A percentile compares a stretch with the other conserved stretches of the same genome.
Conservation (phyloP, 2,329 filamentous ascomycete genomes). For the Pseudogymnoascus sp. region DNA sequence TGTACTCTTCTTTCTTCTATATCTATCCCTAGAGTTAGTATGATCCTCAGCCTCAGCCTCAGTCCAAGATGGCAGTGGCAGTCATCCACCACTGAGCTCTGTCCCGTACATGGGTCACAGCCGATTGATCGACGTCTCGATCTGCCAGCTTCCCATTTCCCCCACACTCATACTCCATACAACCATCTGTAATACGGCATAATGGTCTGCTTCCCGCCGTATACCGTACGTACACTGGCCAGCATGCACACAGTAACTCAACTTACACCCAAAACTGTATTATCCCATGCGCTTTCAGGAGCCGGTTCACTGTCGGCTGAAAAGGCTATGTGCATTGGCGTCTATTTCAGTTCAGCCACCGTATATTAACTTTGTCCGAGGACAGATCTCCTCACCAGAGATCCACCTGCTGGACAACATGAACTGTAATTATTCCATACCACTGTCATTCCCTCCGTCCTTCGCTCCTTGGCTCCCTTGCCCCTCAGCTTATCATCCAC, state of each 20-base stretch:
- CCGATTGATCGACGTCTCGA: neutral
- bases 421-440: neutral
- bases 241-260: neutral
- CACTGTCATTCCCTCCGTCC: neutral
- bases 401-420: neutral
- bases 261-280: neutral
- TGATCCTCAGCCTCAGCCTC: neutral
- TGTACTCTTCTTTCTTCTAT: neutral
- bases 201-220: neutral
- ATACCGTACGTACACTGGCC: neutral
- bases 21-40: neutral
- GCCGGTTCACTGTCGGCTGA: neutral
- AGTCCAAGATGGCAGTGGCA: neutral
- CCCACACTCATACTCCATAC: neutral
- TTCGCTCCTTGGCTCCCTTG: neutral
- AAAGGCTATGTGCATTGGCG: constrained; percentile 4
- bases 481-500: neutral
- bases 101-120: neutral
- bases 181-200: neutral
- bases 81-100: neutral
- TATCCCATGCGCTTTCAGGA: neutral
- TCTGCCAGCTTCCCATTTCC: neutral
- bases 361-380: neutral
- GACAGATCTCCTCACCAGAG: constrained; percentile 3
- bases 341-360: neutral